Conservation (phyloP, 108 stramenopile species). For the Schizochytrium sp. region DNA sequence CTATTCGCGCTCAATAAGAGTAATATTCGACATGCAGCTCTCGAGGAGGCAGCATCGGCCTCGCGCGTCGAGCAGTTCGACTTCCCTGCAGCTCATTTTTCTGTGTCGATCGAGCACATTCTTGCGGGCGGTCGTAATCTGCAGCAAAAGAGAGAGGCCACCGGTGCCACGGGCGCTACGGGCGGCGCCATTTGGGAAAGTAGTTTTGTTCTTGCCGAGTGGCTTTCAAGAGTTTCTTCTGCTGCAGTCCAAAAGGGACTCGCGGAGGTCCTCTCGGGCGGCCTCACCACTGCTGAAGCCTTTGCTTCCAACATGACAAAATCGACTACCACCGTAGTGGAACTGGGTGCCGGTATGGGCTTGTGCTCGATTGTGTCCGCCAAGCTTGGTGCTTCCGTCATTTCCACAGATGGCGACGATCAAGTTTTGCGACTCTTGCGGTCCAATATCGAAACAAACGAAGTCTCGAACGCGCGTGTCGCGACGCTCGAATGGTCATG, state of each 20-base stretch:
- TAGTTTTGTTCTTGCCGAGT: background rate
- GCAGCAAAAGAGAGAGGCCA: background rate
- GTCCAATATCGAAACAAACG: background rate
- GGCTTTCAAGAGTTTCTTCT: background rate
- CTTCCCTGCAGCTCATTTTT: background rate
- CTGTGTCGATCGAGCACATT: background rate
- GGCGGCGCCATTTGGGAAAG: background rate
- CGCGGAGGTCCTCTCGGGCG: no score
- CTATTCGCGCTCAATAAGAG: background rate
- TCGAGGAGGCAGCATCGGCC: background rate
- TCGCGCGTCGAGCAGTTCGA: background rate
- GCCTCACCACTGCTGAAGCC: background rate
- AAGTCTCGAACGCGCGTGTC: background rate
- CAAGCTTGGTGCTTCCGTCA: background rate
- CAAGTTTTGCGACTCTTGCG: background rate
- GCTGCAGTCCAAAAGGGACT: no score
- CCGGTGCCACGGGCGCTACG: background rate
- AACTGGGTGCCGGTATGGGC: background rate
- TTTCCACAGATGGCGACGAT: background rate
- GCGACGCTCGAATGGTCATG: background rate
- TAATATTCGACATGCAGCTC: background rate
- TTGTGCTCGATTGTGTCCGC: background rate
- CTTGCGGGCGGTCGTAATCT: background rate
- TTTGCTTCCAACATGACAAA: background rate
- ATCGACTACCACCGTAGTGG: background rate